phyloP scores from a whole-genome alignment of 768 basidiomycete species.

The Lactifluus subvellereus region DNA sequence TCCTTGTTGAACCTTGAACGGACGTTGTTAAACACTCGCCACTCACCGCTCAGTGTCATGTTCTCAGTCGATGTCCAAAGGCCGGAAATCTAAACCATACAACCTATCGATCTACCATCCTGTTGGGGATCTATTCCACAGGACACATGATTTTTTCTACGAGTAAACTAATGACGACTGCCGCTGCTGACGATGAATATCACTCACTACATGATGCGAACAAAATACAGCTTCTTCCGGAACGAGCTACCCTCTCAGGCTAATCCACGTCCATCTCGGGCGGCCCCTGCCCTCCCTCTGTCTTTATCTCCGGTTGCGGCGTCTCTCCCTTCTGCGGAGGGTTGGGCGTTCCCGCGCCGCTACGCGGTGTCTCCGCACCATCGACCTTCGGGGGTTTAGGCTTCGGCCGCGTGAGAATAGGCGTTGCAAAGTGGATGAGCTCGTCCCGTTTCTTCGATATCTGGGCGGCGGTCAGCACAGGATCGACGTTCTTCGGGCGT shows the following conservation, averaged over 20 bases:
- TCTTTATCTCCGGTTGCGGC: conserved; percentile 33
- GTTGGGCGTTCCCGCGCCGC: conserved; percentile 51
- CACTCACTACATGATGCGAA: conserved; percentile 1
- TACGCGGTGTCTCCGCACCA: conserved; percentile 71
- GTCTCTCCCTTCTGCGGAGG: conserved; percentile 34
- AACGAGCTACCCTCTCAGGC: background rate
- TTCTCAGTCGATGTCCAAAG: no score
- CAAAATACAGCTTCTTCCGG: background rate
- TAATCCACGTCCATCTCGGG: conserved; percentile 86
- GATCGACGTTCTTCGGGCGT: conserved; percentile 82
- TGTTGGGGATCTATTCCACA: background rate
- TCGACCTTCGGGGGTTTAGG: conserved; percentile 72
- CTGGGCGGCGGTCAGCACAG: conserved; percentile 74
- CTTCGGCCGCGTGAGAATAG: conserved; percentile 89
- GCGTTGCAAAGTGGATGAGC: conserved; percentile 80
- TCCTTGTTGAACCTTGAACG: no score
- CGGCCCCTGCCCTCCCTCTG: conserved; percentile 38
- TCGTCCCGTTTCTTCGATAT: conserved; percentile 91
- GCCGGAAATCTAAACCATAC: background rate
- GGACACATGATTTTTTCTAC: background rate
- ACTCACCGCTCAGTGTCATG: no score
- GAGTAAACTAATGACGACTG: background rate
- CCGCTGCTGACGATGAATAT: conserved; percentile 9
- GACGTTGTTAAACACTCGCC: no score
- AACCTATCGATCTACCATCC: conserved; percentile 6